These are phyloP conservation scores for Circinella minor DNA, from an alignment of 371 early-diverging fungal species.

Conservation along the genomic window DNA sequence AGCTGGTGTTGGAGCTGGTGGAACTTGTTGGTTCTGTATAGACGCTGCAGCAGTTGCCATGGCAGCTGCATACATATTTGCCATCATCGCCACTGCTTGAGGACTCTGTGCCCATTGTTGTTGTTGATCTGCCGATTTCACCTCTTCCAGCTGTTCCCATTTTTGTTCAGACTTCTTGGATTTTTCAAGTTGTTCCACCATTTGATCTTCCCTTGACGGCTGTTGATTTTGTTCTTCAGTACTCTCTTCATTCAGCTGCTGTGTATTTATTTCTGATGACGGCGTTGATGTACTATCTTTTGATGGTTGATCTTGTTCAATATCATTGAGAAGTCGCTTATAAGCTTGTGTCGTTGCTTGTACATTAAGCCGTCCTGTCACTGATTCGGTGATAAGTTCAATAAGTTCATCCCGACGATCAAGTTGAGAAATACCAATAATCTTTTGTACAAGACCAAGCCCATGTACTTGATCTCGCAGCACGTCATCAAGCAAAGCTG, in stretches of 20 bases:
- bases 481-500: slow-evolving; percentile 69
- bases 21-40: slow-evolving; percentile 19
- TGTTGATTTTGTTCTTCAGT: too few species aligned
- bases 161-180: neutral
- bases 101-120: slow-evolving; percentile 22
- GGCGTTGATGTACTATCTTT: neutral
- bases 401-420: slow-evolving; percentile 74
- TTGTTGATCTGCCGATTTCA: neutral
- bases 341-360: slow-evolving; percentile 74
- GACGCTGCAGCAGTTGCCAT: slow-evolving; percentile 22
- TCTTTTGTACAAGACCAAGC: slow-evolving; percentile 81
- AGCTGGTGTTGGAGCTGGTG: slow-evolving; percentile 15
- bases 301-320: slow-evolving; percentile 17
- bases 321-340: slow-evolving; percentile 76
- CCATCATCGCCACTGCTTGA: slow-evolving; percentile 32
- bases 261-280: neutral
- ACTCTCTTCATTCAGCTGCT: neutral
- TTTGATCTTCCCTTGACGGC: too few species aligned
- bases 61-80: slow-evolving; percentile 32
- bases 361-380: slow-evolving; percentile 59
- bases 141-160: neutral
- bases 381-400: slow-evolving; percentile 61
- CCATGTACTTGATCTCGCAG: slow-evolving; percentile 84
- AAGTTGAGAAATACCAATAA: slow-evolving; percentile 74
- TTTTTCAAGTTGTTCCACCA: too few species aligned